Evolutionary conservation across 1,139 yeast genomes (phyloP).

Genomic region (Tardiomyces depauwii): DNA sequence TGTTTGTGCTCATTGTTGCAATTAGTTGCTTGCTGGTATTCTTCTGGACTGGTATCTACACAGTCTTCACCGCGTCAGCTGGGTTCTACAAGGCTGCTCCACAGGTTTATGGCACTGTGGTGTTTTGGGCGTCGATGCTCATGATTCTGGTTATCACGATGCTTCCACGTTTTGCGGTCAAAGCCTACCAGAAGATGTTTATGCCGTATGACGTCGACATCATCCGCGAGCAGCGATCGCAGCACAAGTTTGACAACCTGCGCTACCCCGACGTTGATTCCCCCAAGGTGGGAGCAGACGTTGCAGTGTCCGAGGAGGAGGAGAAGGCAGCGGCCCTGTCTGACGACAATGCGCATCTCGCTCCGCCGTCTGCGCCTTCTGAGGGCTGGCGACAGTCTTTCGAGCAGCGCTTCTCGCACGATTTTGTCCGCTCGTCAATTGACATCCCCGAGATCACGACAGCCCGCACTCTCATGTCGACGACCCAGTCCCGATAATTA

Average conservation of each 20-base stretch:
- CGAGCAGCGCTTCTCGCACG: background rate
- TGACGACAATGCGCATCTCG: slow-evolving; percentile 3
- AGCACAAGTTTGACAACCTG: slow-evolving; percentile 10
- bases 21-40: slow-evolving; percentile 61
- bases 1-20: slow-evolving; percentile 50
- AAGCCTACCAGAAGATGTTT: slow-evolving; percentile 47
- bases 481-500: background rate
- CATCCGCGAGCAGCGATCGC: slow-evolving; percentile 48
- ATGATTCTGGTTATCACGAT: slow-evolving; percentile 64
- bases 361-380: background rate
- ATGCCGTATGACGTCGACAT: slow-evolving; percentile 76
- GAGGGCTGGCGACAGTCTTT: slow-evolving; percentile 1
- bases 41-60: slow-evolving; percentile 92
- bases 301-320: slow-evolving; percentile 3
- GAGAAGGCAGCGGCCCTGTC: slow-evolving; percentile 13
- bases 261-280: slow-evolving; percentile 2
- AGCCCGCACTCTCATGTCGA: slow-evolving; percentile 8
- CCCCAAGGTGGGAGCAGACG: slow-evolving; percentile 5
- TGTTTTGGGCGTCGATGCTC: slow-evolving; percentile 74
- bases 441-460: slow-evolving; percentile 11
- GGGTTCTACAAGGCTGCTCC: slow-evolving; percentile 75
- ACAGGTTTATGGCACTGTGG: slow-evolving; percentile 56
- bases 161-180: slow-evolving; percentile 63
- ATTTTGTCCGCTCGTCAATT: slow-evolving; percentile 7
- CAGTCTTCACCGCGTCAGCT: slow-evolving; percentile 44